Evolutionary conservation across 768 basidiomycete genomes (phyloP), one percentile per base, ranked within the genome.

Genomic region (Leccinum fibrillosum): DNA sequence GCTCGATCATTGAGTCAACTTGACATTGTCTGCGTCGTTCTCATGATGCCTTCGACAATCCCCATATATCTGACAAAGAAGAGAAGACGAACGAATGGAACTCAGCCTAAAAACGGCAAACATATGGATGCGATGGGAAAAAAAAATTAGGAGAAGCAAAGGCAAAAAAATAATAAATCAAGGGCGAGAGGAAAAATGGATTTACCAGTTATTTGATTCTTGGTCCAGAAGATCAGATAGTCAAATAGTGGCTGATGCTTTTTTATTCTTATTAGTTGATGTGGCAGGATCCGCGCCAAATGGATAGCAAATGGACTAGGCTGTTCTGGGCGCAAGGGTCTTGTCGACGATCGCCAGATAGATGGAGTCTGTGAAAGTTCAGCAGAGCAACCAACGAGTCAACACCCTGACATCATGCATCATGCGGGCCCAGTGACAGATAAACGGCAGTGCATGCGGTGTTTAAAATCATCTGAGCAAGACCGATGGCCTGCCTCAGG

Each of bases 371-470:
- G 49, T 21, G 58, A 62, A 47, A 19, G 2, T 11, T 34, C 11
- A 26, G 15, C 50, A 48, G 13, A 49, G 19, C 25, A 15, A 42
- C 11, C 13, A 34, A n/a, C 26, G 25, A 49, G 25, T 30, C 53
- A 49, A 47, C 56, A 67, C n/a, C 10, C 26, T 12, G 53, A 62
- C 66, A 66, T 52, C 48, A 15, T 34, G 32, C 66, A 68, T 52
- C 50, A 15, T 35, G 23, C 19, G 28, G 28, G 28, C 28, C 28
- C 28, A 28, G 28, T 49, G 47, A 49, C 10, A 49, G 25, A 5
- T 50, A 30, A 30, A 17, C 47, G 4, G 39, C 8, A 28, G 25
- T 28, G 26, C 25, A 28, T 49, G 42, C 42, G 26, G 49, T 32
- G 12, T 32, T 19, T 45, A 15, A 34, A 17, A 21, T 52, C 11